Evolutionary conservation across 495 filamentous ascomycete species (phyloP).

Genomic region (Chaetomium fimeti): DNA sequence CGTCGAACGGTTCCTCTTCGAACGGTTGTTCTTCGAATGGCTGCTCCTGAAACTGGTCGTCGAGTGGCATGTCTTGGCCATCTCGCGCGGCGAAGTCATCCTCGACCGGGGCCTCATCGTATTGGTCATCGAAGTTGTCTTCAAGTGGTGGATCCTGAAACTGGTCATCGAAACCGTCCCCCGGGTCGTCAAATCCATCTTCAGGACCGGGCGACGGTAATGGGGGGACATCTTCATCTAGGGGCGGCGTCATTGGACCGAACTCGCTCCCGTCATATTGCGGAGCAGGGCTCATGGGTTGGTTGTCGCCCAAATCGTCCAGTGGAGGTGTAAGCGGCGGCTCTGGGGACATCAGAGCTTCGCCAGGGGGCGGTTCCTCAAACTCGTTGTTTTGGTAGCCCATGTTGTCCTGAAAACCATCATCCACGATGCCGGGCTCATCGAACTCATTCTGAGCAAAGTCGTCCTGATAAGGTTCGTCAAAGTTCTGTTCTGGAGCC

Average conservation of each 20-base stretch:
- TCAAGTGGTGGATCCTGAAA: not conserved
- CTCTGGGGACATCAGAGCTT: slow-evolving; percentile 14
- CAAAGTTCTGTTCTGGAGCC: not conserved
- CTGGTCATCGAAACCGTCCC: not conserved
- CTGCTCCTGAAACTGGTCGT: not conserved
- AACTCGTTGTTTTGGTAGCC: not conserved
- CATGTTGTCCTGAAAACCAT: not conserved
- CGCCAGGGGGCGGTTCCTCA: not conserved
- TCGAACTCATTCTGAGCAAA: not conserved
- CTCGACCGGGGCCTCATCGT: not conserved
- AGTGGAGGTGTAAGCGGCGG: slow-evolving; percentile 4
- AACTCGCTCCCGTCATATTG: slow-evolving; percentile 17
- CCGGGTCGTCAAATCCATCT: not conserved
- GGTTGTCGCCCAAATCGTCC: slow-evolving; percentile 4
- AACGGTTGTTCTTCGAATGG: not conserved
- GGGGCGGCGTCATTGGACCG: slow-evolving; percentile 11
- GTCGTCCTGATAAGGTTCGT: not conserved
- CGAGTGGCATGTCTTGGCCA: not conserved
- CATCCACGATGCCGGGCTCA: not conserved
- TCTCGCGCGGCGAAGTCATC: not conserved
- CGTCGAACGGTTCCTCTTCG: not conserved
- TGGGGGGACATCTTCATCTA: not conserved
- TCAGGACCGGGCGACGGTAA: slow-evolving; percentile 1
- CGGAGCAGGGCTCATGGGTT: not conserved
- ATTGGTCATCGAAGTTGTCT: not conserved